These are phyloP conservation scores for Dictyostelium discoideum DNA, from an alignment of 78 protist species.

Conservation along the genomic window dicty_2.7 NC_007088.5:4021001-4021500, in stretches of 20 bases:
- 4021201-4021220: neutral
- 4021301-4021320: neutral
- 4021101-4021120: neutral
- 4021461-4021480: slow-evolving; percentile 21
- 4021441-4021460: neutral
- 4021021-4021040: neutral
- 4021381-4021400: neutral
- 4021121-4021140: slow-evolving; percentile 29
- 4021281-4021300: neutral
- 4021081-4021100: neutral
- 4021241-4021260: neutral
- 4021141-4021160: neutral
- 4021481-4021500: neutral
- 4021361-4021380: neutral
- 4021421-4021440: neutral
- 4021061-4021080: too few relatives aligned
- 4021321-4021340: slow-evolving; percentile 5
- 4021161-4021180: neutral
- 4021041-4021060: too few relatives aligned
- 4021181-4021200: slow-evolving; percentile 36
- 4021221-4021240: neutral
- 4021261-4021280: neutral
- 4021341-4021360: neutral
- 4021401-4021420: neutral
- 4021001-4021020: neutral